Conservation (phyloP, 1,139 yeast species). For the Geotrichum aggregatum region DNA sequence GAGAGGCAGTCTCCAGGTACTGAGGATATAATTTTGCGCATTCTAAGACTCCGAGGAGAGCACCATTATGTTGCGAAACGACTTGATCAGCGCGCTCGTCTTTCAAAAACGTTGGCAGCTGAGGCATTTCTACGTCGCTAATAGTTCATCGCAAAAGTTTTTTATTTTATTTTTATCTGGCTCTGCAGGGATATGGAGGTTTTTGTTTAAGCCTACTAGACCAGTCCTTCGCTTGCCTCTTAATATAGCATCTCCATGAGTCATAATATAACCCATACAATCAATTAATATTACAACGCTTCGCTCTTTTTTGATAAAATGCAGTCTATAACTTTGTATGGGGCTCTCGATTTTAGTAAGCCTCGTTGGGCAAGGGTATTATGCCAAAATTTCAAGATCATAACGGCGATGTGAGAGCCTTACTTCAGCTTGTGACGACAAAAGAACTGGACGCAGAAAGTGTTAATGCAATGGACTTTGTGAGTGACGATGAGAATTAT, state of each 20-base stretch:
- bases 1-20: slow-evolving; percentile 55
- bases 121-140: slow-evolving; percentile 36
- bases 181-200: neutral
- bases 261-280: too few species aligned
- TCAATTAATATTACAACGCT: too few species aligned
- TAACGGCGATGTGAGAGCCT: too few species aligned
- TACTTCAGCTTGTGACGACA: too few species aligned
- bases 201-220: too few species aligned
- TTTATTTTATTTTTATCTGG: neutral
- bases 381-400: too few species aligned
- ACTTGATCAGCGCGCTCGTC: slow-evolving; percentile 56
- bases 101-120: slow-evolving; percentile 61
- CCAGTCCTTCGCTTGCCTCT: too few species aligned
- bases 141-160: neutral
- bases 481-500: neutral
- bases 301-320: too few species aligned
- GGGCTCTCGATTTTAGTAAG: too few species aligned
- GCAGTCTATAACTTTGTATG: too few species aligned
- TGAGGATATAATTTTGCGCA: slow-evolving; percentile 65
- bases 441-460: too few species aligned
- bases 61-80: slow-evolving; percentile 50
- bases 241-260: neutral
- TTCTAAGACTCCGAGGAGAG: slow-evolving; percentile 48
- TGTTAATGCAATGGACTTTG: neutral
- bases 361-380: too few species aligned